Percentiles rank a stretch among this genome's conserved stretches.
phyloP scores from a whole-genome alignment of 768 basidiomycete species.

The Rickenella mellea region DNA sequence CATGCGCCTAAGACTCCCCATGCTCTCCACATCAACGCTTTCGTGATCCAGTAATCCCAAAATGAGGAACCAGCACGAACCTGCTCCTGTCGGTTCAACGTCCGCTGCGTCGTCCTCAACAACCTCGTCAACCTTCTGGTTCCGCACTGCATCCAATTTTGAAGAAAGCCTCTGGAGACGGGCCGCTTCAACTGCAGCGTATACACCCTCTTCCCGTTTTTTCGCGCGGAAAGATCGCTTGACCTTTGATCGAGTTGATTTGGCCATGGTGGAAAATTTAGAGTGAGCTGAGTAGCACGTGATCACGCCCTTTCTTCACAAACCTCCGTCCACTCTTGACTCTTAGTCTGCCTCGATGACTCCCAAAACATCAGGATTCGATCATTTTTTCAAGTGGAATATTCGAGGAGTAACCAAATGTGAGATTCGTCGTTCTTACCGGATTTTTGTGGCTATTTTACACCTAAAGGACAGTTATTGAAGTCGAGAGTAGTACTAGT shows the following conservation, averaged over 20 bases:
- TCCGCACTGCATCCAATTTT: constrained; percentile 46
- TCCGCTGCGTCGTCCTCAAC: constrained; percentile 23
- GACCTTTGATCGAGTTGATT: constrained; percentile 73
- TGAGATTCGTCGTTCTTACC: too few relatives aligned
- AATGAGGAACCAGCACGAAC: constrained; percentile 55
- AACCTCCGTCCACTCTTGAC: too few relatives aligned
- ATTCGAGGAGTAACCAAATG: too few relatives aligned
- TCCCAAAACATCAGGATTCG: too few relatives aligned
- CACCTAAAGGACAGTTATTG: too few relatives aligned
- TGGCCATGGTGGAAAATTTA: constrained; percentile 46
- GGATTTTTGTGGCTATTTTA: too few relatives aligned
- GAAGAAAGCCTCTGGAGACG: constrained; percentile 62
- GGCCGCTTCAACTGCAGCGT: constrained; percentile 70
- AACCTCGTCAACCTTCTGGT: constrained; percentile 28
- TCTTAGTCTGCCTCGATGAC: too few relatives aligned
- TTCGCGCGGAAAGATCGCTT: constrained; percentile 72
- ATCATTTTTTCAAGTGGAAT: too few relatives aligned
- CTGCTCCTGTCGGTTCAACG: constrained; percentile 30
- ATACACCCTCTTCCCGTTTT: constrained; percentile 66
- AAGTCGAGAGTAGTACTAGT: too few relatives aligned
- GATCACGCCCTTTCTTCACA: too few relatives aligned
- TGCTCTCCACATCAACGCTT: constrained; percentile 42
- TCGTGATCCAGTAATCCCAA: constrained; percentile 50
- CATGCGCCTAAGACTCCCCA: constrained; percentile 29
- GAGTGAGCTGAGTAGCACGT: too few relatives aligned